Evolutionary conservation across 805 yeast genomes (phyloP), one percentile per base, ranked within the genome.

Genomic region (Ogataea sp.): DNA sequence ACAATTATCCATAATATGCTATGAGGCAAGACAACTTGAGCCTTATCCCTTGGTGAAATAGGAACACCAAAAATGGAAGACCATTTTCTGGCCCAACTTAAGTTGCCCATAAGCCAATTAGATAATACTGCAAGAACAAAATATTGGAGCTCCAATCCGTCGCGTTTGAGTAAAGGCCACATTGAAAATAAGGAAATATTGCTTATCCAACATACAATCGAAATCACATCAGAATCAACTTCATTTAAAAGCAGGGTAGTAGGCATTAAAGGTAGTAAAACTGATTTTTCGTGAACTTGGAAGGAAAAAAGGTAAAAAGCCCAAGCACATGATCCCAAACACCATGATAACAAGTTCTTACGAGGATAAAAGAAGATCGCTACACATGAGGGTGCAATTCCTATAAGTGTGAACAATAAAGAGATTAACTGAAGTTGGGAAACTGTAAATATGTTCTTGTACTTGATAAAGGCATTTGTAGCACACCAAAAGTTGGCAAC

Each of bases 401-500:
- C 67, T 1, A 57, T 34, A 2, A 77, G 46, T 0, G 93, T 84
- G 1, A 75, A 55, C 0, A 66, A 34, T 28, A 83, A 56, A 1
- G 93, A 76, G 6, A 75, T 45, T 23, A 65, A 52, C 43, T 85
- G 84, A 34, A 93, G 66, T 49, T 83, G 74, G 13, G 65, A 61
- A 15, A 69, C 67, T 2, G 75, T 56, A 51, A 83, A 81, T 0
- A 69, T 37, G 4, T 61, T 50, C 46, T 74, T 78, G 53, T 86
- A 81, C 56, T 90, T 90, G 55, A 89, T 58, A 10, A 87, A 45
- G 1, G 83, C 67, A 57, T 93, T 93, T 1, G 88, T 67, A n/a
- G 95, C 81, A 59, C 97, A 89, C 99, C 99, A 93, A 52, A 93
- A 83, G 55, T 89, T 93, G 30, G 96, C 96, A 14, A 93, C 97